Base-by-base conservation (phyloP, 352 stramenopile genomes). In the Phytophthora pluvialis region DNA sequence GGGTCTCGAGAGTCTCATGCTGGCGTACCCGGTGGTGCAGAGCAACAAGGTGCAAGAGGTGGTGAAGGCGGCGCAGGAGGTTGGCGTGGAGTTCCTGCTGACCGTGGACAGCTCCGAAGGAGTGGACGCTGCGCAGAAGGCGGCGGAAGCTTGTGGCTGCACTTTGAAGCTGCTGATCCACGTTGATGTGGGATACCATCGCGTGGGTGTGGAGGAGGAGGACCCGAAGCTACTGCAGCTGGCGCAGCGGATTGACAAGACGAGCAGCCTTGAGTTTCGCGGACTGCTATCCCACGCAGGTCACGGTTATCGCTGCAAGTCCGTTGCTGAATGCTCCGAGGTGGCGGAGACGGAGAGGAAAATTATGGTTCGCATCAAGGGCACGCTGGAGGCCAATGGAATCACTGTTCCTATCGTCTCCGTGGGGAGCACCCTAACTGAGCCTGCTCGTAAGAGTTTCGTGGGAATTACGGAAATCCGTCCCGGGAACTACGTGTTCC, bases 111-210 rank as follows among this genome's bases (percentile, higher is more conserved):
- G 78, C 38, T 42, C 72, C 3, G 53, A 84, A 21, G 84, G 84
- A 5, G 59, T 89, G 16, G 58, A 82, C 13, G 81, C 82, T 21
- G 72, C 81, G 10, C 80, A 88, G 48, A 78, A 80, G 52, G 78
- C 77, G 3, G 80, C 75, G 12, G 69, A 73, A 16, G 51, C 70
- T 45, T 76, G 65, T 57, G 73, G 80, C 42, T 81, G 72, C 58
- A 60, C 35, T 3, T 54, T 87, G 18, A 78, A 78, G n/a, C 67
- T 90, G 36, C 70, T 93, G 53, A 63, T 93, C 40, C 82, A 93
- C 42, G 81, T 93, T 21, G 84, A 90, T 39, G 80, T 90, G 0
- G 84, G 84, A 31, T 93, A 93, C 47, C 81, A 93, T 62, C 84
- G 84, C 21, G 84, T 91, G 26, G 84, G 81, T 2, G 58, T 93